Percentiles rank a stretch among this genome's conserved stretches.
Evolutionary conservation across 2,329 filamentous ascomycete genomes (phyloP).

Genomic region (Zymoseptoria tritici): DNA sequence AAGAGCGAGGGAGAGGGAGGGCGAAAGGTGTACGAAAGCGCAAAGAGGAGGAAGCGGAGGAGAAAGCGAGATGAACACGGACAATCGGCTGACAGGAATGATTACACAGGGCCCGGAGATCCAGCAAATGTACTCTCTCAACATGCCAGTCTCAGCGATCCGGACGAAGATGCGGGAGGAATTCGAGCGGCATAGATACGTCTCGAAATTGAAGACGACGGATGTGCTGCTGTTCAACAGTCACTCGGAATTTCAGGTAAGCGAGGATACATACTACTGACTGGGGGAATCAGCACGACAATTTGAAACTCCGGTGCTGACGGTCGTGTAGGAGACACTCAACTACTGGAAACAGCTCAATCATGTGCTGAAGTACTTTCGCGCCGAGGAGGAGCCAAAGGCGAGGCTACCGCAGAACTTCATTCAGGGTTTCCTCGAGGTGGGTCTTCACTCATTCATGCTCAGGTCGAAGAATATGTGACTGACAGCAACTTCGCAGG

Average conservation of each 20-base stretch:
- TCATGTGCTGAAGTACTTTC: conserved; percentile 96
- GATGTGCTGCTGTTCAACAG: conserved; percentile 88
- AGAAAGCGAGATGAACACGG: background rate
- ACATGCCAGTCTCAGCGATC: conserved; percentile 76
- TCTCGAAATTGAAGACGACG: conserved; percentile 78
- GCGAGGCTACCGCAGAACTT: conserved; percentile 77
- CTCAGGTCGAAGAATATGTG: background rate
- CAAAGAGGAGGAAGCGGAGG: background rate
- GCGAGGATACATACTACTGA: conserved; percentile 5
- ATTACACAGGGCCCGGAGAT: conserved; percentile 76
- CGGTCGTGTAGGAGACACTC: conserved; percentile 69
- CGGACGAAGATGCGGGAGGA: conserved; percentile 93
- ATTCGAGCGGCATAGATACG: conserved; percentile 91
- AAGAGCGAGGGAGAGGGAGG: background rate
- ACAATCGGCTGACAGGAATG: background rate
- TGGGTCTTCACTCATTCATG: conserved; percentile 36
- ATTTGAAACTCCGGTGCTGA: background rate
- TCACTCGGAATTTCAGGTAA: conserved; percentile 87
- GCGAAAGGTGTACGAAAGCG: background rate
- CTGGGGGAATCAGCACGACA: background rate
- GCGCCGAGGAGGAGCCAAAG: conserved; percentile 72
- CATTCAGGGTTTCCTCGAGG: conserved; percentile 92
- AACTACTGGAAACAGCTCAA: conserved; percentile 99
- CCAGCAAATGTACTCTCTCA: conserved; percentile 92
- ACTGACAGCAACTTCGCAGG: conserved; percentile 11